Conservation (phyloP, 805 yeast species). For the Ogataea angusta region DNA sequence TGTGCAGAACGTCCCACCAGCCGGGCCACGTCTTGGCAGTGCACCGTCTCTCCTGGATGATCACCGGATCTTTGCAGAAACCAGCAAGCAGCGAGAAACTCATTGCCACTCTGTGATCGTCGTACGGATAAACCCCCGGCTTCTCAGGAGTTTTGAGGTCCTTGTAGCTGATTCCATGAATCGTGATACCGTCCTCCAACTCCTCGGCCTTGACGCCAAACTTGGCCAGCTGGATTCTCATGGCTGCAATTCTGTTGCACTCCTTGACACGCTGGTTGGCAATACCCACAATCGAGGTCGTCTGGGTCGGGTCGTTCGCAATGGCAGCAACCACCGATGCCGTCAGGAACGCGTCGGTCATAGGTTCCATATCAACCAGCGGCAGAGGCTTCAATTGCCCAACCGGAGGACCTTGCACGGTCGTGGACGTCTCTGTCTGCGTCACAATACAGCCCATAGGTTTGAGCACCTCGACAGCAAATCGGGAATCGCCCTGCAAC, state of each 20-base stretch:
- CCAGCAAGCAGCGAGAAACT: slow-evolving; percentile 88
- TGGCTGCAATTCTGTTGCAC: slow-evolving; percentile 93
- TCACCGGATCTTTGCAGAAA: slow-evolving; percentile 53
- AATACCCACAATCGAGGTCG: slow-evolving; percentile 87
- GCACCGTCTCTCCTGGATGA: slow-evolving; percentile 82
- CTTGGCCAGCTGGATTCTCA: slow-evolving; percentile 83
- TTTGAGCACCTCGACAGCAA: slow-evolving; percentile 85
- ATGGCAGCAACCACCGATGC: slow-evolving; percentile 95
- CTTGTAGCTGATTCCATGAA: slow-evolving; percentile 61
- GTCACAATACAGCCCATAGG: slow-evolving; percentile 94
- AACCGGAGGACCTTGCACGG: slow-evolving; percentile 82
- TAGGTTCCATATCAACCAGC: slow-evolving; percentile 95
- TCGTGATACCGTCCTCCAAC: slow-evolving; percentile 87
- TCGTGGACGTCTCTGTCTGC: slow-evolving; percentile 82
- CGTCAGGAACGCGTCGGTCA: slow-evolving; percentile 98
- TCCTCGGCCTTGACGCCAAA: slow-evolving; percentile 87
- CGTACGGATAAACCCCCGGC: slow-evolving; percentile 73
- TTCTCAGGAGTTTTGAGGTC: slow-evolving; percentile 54
- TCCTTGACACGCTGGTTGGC: slow-evolving; percentile 98
- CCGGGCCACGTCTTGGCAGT: slow-evolving; percentile 99
- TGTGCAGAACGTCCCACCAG: slow-evolving; percentile 94
- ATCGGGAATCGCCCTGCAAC: slow-evolving; percentile 94
- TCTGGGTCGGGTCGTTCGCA: slow-evolving; percentile 52
- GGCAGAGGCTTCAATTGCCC: slow-evolving; percentile 69
- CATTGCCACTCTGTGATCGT: slow-evolving; percentile 98